A percentile compares a stretch with the other conserved stretches of the same genome.
Conservation (phyloP, 2,329 filamentous ascomycete genomes). For the Microdochium bolleyi region DNA sequence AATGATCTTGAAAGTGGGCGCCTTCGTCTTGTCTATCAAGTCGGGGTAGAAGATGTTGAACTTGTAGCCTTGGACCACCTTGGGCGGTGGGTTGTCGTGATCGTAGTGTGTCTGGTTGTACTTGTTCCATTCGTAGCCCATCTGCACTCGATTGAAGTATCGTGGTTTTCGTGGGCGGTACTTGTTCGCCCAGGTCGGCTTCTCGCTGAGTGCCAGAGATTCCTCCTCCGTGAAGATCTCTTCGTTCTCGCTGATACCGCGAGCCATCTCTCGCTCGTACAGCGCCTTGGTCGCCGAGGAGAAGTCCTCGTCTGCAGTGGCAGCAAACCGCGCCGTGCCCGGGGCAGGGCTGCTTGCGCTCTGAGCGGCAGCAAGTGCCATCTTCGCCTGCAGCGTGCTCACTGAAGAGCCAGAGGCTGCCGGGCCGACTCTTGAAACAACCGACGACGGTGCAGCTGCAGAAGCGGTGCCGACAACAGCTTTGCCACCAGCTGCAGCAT, state of each 20-base stretch:
- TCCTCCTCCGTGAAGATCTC: constrained; percentile 94
- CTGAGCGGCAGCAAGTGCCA: constrained; percentile 16
- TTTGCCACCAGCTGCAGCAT: constrained; percentile 23
- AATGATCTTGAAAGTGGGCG: constrained; percentile 92
- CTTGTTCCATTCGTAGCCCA: constrained; percentile 99
- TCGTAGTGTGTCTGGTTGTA: constrained; percentile 99
- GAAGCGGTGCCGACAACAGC: constrained; percentile 27
- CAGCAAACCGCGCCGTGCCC: constrained; percentile 61
- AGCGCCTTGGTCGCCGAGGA: constrained; percentile 81
- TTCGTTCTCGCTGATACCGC: constrained; percentile 86
- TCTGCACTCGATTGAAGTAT: constrained; percentile 97
- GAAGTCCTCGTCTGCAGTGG: constrained; percentile 66
- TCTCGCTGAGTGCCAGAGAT: constrained; percentile 54
- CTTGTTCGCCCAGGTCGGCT: constrained; percentile 74
- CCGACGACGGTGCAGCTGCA: background rate
- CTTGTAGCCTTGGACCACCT: constrained; percentile 97
- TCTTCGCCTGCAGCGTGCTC: constrained; percentile 9
- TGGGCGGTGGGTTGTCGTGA: constrained; percentile 93
- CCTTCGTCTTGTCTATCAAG: constrained; percentile 87
- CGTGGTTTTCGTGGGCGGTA: constrained; percentile 85
- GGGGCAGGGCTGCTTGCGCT: constrained; percentile 34
- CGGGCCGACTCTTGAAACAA: constrained; percentile 19
- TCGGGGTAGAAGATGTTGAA: constrained; percentile 99
- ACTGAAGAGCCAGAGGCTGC: constrained; percentile 14
- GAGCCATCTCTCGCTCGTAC: constrained; percentile 87